Conservation (phyloP, 352 stramenopile genomes). For the Phytopythium montanum region DNA sequence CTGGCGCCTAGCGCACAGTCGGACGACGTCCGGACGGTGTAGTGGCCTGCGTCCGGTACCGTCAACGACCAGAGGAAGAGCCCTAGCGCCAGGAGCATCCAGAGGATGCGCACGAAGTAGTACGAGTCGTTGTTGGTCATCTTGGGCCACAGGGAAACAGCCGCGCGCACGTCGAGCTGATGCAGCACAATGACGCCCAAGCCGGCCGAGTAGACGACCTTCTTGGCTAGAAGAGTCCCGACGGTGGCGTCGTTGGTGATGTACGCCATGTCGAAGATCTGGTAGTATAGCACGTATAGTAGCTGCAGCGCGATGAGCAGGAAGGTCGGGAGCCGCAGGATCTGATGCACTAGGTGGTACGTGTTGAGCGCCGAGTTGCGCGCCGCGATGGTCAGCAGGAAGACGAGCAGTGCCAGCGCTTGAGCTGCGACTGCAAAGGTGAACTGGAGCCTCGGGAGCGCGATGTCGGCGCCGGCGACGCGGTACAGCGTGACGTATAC, state of each 20-base stretch:
- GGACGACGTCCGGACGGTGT: constrained; percentile 15
- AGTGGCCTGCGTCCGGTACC: constrained; percentile 12
- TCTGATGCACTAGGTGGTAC: constrained; percentile 30
- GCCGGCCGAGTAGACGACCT: constrained; percentile 27
- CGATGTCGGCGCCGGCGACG: constrained; percentile 21
- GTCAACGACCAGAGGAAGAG: constrained; percentile 26
- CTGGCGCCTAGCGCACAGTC: constrained; percentile 17
- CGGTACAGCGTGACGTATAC: constrained; percentile 27
- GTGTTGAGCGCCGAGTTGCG: constrained; percentile 22
- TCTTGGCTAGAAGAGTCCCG: constrained; percentile 20
- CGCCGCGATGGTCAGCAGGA: constrained; percentile 19
- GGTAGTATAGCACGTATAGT: constrained; percentile 38
- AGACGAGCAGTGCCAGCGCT: constrained; percentile 19
- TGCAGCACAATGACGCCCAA: constrained; percentile 29
- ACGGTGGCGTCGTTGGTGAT: constrained; percentile 11
- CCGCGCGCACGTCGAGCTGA: constrained; percentile 28
- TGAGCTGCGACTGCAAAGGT: constrained; percentile 33
- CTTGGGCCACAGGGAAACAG: constrained; percentile 27
- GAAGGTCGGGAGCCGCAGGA: constrained; percentile 30
- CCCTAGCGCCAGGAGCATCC: constrained; percentile 24
- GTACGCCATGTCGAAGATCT: constrained; percentile 34
- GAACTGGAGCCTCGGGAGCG: constrained; percentile 27
- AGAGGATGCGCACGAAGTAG: constrained; percentile 25
- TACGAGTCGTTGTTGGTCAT: constrained; percentile 38
- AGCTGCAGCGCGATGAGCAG: constrained; percentile 30